Percentiles rank a stretch among this genome's conserved stretches.
phyloP scores from a whole-genome alignment of 176 grass and related monocot species.

The Alloteropsis semialata region DNA sequence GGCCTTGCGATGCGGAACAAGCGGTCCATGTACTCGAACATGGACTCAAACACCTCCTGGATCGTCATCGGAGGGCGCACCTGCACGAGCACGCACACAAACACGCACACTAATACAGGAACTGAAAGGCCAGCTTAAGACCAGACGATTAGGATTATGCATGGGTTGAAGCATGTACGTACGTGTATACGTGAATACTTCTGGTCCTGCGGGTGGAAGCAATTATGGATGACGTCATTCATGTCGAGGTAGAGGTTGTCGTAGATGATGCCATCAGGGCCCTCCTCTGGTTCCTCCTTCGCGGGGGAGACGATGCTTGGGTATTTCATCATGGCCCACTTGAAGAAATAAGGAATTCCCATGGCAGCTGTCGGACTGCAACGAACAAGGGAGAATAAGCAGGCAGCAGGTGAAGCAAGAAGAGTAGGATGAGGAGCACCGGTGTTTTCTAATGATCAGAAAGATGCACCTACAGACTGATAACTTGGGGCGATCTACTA shows the following conservation, averaged over 20 bases:
- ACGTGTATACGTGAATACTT: background rate
- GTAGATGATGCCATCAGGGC: slow-evolving; percentile 11
- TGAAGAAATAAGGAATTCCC: slow-evolving; percentile 55
- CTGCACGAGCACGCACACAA: no score
- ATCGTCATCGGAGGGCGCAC: slow-evolving; percentile 37
- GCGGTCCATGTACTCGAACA: slow-evolving; percentile 64
- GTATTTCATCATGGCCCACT: slow-evolving; percentile 51
- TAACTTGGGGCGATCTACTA: background rate
- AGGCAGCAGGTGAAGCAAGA: background rate
- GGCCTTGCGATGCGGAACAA: slow-evolving; percentile 52
- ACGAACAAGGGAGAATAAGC: background rate
- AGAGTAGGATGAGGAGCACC: background rate
- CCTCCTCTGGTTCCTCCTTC: background rate
- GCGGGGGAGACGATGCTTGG: slow-evolving; percentile 30
- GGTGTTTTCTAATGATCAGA: background rate
- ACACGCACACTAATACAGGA: no score
- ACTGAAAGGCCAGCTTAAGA: no score
- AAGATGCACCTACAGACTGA: background rate
- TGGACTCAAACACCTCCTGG: slow-evolving; percentile 51
- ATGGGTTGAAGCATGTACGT: background rate
- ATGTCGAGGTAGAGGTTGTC: slow-evolving; percentile 70
- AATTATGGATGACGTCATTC: slow-evolving; percentile 56
- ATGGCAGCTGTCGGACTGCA: slow-evolving; percentile 9
- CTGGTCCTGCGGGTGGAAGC: slow-evolving; percentile 62
- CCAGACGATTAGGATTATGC: no score